These are phyloP conservation scores for Oryza meridionalis DNA, from an alignment of 176 grass and related monocot genomes.

Conservation along the genomic window DNA sequence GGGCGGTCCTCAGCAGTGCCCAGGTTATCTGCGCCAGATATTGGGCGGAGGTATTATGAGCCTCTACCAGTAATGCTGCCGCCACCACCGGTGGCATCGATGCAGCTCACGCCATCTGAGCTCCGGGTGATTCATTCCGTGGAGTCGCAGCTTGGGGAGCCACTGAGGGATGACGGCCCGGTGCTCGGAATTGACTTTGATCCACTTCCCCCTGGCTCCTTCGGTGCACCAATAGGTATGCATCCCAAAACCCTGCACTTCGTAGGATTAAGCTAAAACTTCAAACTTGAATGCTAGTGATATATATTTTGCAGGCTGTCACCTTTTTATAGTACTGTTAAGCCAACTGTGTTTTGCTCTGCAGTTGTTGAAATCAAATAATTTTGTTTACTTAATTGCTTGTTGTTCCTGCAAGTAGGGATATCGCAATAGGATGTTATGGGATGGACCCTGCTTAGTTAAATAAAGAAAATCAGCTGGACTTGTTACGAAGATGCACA, in stretches of 20 bases:
- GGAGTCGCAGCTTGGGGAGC: constrained; percentile 77
- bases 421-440: constrained; percentile 20
- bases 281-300: constrained; percentile 21
- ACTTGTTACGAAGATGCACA: background rate
- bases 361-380: background rate
- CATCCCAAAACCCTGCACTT: constrained; percentile 25
- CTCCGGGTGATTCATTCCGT: constrained; percentile 60
- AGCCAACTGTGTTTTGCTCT: background rate
- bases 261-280: constrained; percentile 26
- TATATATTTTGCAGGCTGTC: constrained; percentile 20
- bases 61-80: constrained; percentile 48
- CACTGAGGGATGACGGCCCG: constrained; percentile 85
- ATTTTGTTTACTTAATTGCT: constrained; percentile 3
- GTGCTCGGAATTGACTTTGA: constrained; percentile 86
- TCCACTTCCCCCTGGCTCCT: constrained; percentile 87
- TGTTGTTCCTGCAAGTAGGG: constrained; percentile 21
- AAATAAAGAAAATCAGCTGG: constrained; percentile 7
- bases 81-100: constrained; percentile 7
- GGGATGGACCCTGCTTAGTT: background rate
- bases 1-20: constrained; percentile 66
- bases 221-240: constrained; percentile 93
- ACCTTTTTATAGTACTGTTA: constrained; percentile 14
- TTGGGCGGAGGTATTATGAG: constrained; percentile 72
- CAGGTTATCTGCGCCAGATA: constrained; percentile 62
- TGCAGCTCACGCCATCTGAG: constrained; percentile 55